phyloP scores from a whole-genome alignment of 352 stramenopile species.

The Globisporangium splendens region DNA sequence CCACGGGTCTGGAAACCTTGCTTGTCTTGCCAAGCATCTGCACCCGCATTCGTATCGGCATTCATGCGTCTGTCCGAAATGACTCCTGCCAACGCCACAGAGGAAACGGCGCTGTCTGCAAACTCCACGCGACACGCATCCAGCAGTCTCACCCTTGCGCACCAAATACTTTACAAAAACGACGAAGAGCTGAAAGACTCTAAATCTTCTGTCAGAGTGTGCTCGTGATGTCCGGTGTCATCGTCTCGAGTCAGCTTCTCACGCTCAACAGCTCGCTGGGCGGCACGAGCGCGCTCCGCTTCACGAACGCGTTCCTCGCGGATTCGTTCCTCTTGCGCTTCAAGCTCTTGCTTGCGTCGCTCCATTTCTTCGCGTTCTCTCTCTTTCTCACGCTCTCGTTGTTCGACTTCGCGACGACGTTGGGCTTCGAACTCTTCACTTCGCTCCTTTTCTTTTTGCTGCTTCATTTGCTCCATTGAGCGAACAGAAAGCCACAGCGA shows the following conservation, averaged over 20 bases:
- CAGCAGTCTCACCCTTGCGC: slow-evolving; percentile 1
- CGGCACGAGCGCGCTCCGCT: slow-evolving; percentile 50
- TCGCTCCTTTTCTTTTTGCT: slow-evolving; percentile 81
- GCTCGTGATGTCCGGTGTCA: slow-evolving; percentile 65
- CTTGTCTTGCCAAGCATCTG: background rate
- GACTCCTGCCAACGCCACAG: background rate
- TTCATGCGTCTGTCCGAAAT: background rate
- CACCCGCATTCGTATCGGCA: background rate
- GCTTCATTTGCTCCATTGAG: slow-evolving; percentile 86
- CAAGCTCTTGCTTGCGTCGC: slow-evolving; percentile 56
- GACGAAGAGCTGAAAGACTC: slow-evolving; percentile 86
- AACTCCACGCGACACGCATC: slow-evolving; percentile 1
- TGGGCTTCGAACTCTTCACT: slow-evolving; percentile 65
- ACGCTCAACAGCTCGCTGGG: slow-evolving; percentile 50
- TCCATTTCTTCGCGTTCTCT: slow-evolving; percentile 65
- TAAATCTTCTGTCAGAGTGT: slow-evolving; percentile 73
- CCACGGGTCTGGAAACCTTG: background rate
- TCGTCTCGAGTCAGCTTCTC: slow-evolving; percentile 68
- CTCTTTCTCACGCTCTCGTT: slow-evolving; percentile 65
- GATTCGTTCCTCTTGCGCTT: slow-evolving; percentile 52
- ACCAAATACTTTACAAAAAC: slow-evolving; percentile 61
- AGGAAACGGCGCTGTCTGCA: slow-evolving; percentile 1
- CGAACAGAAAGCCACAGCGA: slow-evolving; percentile 82
- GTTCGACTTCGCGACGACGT: slow-evolving; percentile 59
- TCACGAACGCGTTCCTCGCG: slow-evolving; percentile 55